Conservation (phyloP, 192 early-diverging fungal species). For the Anaeromyces robustus region DNA sequence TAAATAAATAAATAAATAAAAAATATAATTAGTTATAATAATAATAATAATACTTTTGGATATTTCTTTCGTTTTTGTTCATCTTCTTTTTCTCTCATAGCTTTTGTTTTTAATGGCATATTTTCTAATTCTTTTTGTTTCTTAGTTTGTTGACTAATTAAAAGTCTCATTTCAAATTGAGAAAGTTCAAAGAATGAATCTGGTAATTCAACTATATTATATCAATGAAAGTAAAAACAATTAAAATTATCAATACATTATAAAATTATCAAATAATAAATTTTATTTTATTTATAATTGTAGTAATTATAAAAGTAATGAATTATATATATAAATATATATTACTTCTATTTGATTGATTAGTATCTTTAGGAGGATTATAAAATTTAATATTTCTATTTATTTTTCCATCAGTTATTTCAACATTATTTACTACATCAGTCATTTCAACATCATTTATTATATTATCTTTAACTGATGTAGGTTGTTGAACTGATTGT, state of each 20-base stretch:
- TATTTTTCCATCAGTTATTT: not conserved
- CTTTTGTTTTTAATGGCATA: slow-evolving; percentile 60
- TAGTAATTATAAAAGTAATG: too few relatives aligned
- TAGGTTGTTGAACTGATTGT: not conserved
- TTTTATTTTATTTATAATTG: too few relatives aligned
- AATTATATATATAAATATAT: too few relatives aligned
- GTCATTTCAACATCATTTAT: not conserved
- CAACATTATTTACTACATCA: not conserved
- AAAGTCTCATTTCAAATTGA: slow-evolving; percentile 45
- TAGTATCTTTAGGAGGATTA: slow-evolving; percentile 21
- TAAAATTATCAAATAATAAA: too few relatives aligned
- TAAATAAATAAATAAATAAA: too few relatives aligned
- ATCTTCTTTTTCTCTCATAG: slow-evolving; percentile 56
- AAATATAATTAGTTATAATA: too few relatives aligned
- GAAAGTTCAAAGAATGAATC: slow-evolving; percentile 74
- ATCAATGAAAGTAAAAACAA: too few relatives aligned
- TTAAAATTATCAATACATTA: too few relatives aligned
- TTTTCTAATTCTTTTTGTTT: slow-evolving; percentile 39
- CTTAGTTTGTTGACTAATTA: slow-evolving; percentile 40
- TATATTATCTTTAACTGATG: not conserved
- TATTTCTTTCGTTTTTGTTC: slow-evolving; percentile 40
- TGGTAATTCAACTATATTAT: slow-evolving; percentile 54
- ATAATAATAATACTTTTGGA: slow-evolving; percentile 51
- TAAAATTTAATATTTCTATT: slow-evolving; percentile 30
- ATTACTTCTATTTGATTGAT: not conserved